Evolutionary conservation across 2,329 filamentous ascomycete species (phyloP), one percentile per base, ranked within the genome.

Genomic region (Mollisiaceae sp.): DNA sequence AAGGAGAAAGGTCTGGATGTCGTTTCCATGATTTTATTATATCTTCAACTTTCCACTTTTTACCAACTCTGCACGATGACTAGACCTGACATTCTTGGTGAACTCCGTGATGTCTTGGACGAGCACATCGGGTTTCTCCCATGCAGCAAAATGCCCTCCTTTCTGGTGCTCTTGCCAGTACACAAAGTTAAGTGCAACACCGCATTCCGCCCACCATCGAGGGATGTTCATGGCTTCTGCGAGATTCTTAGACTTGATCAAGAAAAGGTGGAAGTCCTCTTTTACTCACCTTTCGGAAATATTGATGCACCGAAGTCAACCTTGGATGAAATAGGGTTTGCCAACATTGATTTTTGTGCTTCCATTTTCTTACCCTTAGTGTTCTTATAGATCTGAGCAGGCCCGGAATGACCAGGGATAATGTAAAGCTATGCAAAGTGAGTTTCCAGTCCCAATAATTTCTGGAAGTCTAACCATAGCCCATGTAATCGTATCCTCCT

Each of bases 401-500:
- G 67, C 27, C 65, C 67, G 32, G 69, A 64, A n/a, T 65, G 66
- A n/a, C 62, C 67, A 2, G 67, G 67, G 36, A 72, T 68, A 18
- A 72, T 47, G 45, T 70, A 72, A 41, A 72, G 55, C 67, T 69
- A 8, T 14, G 11, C 18, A 36, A 20, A 3, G 36, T 43, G 11
- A 35, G 47, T 3, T 32, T 2, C 63, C 22, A 60, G 27, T 35
- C 22, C 20, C 22, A 18, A 41, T 43, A 12, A 18, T 14, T 41
- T 35, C 4, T 24, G 45, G 43, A 22, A 50, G 5, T 50, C 45
- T 27, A 50, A 71, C 69, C 70, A 73, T 69, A 4, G 70, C 64
- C 91, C 91, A 94, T 0, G 88, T 91, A 47, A 92, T 78, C 12
- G 93, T 81, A 77, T 93, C 90, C 67, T 93, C 90, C 67, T 92